Base-by-base conservation (phyloP, 176 grass and related monocot genomes). In the Alopecurus myosuroides region DNA sequence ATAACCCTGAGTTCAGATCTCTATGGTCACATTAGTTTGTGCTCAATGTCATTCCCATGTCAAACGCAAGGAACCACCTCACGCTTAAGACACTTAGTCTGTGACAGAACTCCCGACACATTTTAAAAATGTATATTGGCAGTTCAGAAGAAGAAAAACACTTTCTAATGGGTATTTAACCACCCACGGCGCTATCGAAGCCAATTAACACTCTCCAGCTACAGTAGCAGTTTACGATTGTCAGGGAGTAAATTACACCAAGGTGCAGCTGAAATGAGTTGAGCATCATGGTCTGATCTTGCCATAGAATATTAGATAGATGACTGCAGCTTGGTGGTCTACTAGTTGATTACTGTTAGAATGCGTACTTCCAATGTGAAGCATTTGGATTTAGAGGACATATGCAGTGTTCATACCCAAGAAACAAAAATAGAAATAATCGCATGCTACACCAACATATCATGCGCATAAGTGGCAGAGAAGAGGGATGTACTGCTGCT, bases 401-500 rank as follows among this genome's bases (percentile, higher is more conserved):
- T 18, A 63, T 13, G 5, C 14, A 63, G 26, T 6, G 14, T 3
- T 2, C 29, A 63, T 63, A 63, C 60, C 13, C 13, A 63, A 63
- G 12, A 63, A 63, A 31, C 14, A 63, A 53, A 53, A 33, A 57
- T 55, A 61, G 10, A 62, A 29, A 63, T 18, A 63, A 63, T 63
- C 13, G 14, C 26, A 63, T 63, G 14, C 13, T 33, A 63, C 28
- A 7, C 2, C 60, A 63, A 31, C 5, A 31, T 61, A n/a, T 83
- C 58, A 6, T 61, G 19, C 23, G 41, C 39, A 46, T 48, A 28
- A 36, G 35, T 36, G 46, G 7, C 3, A 30, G 67, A 40, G 42
- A 74, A 57, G n/a, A 3, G 12, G 14, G 17, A 9, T 34, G 62
- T 87, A 84, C 92, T 84, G 10, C 41, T 87, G 34, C 52, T 61